Percentiles rank a stretch among this genome's conserved stretches.
These are phyloP conservation scores for Globisporangium solare DNA, from an alignment of 352 stramenopile species.

Conservation along the genomic window DNA sequence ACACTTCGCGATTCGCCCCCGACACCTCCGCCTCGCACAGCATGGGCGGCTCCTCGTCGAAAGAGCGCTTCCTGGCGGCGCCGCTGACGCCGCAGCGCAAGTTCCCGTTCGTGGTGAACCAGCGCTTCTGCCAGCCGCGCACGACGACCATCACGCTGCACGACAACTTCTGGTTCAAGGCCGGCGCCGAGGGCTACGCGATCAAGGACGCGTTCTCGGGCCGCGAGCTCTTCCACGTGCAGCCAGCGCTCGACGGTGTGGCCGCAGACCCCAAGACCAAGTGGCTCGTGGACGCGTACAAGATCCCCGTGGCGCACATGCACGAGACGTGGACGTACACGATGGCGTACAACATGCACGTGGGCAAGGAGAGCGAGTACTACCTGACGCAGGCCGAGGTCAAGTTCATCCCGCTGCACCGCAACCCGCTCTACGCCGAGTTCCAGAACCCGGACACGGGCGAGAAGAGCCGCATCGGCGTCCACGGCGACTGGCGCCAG, in stretches of 20 bases:
- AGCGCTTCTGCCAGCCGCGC: conserved; percentile 30
- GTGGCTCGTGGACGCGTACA: conserved; percentile 41
- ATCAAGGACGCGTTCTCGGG: conserved; percentile 25
- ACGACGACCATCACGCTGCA: conserved; percentile 29
- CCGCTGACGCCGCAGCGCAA: conserved; percentile 33
- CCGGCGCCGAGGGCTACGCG: conserved; percentile 14
- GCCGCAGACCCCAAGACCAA: conserved; percentile 19
- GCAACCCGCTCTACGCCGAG: conserved; percentile 26
- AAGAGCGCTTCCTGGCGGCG: conserved; percentile 26
- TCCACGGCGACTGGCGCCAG: conserved; percentile 24
- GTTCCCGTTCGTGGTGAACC: conserved; percentile 39
- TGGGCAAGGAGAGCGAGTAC: conserved; percentile 26
- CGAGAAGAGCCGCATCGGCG: conserved; percentile 13
- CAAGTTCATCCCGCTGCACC: conserved; percentile 27
- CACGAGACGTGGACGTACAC: conserved; percentile 12
- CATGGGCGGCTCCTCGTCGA: conserved; percentile 19
- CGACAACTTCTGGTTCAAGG: conserved; percentile 34
- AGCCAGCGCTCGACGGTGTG: conserved; percentile 22
- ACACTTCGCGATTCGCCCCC: conserved; percentile 26
- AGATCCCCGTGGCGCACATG: conserved; percentile 28
- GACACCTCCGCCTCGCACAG: neutral
- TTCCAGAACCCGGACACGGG: conserved; percentile 26
- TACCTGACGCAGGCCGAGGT: conserved; percentile 26
- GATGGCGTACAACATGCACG: conserved; percentile 26
- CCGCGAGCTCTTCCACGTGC: conserved; percentile 27